phyloP scores from a whole-genome alignment of 169 alveolate genomes.

The Eimeria mitis region DNA sequence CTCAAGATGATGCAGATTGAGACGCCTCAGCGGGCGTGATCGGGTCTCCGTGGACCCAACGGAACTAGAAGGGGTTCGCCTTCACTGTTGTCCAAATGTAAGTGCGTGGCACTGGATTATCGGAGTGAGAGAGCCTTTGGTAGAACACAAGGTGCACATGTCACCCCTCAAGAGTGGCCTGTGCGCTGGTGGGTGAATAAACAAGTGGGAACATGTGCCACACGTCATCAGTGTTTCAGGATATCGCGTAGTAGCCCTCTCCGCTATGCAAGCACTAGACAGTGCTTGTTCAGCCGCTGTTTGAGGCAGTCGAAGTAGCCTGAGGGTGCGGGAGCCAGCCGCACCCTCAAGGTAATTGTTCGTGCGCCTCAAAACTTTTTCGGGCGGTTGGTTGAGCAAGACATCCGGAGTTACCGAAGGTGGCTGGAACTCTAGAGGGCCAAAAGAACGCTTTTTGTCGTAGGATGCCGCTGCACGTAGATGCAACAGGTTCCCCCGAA shows the following conservation, averaged over 20 bases:
- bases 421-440: slow-evolving; percentile 34
- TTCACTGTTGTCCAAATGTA: neutral
- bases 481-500: neutral
- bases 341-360: slow-evolving; percentile 24
- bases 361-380: slow-evolving; percentile 32
- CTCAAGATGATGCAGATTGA: neutral
- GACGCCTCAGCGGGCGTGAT: neutral
- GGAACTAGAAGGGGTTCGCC: neutral
- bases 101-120: slow-evolving; percentile 35
- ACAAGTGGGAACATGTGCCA: slow-evolving; percentile 33
- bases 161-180: neutral
- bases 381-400: slow-evolving; percentile 43
- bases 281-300: slow-evolving; percentile 20
- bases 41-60: neutral
- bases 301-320: slow-evolving; percentile 48
- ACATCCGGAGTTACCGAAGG: neutral
- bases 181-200: slow-evolving; percentile 59
- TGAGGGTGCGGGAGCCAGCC: slow-evolving; percentile 13
- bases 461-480: neutral
- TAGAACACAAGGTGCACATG: slow-evolving; percentile 23
- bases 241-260: neutral
- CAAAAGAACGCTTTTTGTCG: neutral
- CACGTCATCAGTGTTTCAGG: slow-evolving; percentile 26
- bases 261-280: neutral
- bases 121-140: slow-evolving; percentile 18